Evolutionary conservation across 768 basidiomycete species (phyloP), one percentile per base, ranked within the genome.

Genomic region (Pleurotus citrinopileatus): DNA sequence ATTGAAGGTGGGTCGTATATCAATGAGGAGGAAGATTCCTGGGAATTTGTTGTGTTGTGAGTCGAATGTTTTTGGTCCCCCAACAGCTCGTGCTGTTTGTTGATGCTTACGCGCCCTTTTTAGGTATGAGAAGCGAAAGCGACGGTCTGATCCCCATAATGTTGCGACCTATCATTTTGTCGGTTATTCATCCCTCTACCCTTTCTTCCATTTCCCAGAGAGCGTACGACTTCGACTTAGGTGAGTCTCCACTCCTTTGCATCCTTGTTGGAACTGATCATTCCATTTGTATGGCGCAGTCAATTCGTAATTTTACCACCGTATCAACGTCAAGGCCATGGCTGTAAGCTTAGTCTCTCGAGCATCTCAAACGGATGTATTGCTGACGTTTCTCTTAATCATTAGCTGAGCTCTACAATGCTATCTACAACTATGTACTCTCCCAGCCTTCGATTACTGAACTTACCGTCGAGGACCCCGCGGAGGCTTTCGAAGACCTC

Each of bases 1-100:
- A 94, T 99, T 61, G 97, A 99, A 65, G 97, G 82, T 9, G 97
- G 95, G 2, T 93, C 91, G 10, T 98, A 94, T 68, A 91, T 99
- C 59, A 83, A 87, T 62, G 96, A 98, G 59, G 91, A 91, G 4
- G 96, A 98, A 65, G 89, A 94, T 19, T 76, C 79, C 1, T 98
- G 96, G 96, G 93, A 98, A 66, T 98, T 98, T 67, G 81, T 85
- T 37, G 75, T 93, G 1, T 70, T 97, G 89, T 97, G 62, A 54
- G 92, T 79, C 15, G 32, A 34, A 34, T 26, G 12, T 36, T n/a
- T 40, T 32, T 32, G 29, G 17, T 7, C 38, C 19, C 38, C 38
- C 7, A 15, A 40, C 12, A 7, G 17, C 12, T 15, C 25, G 42
- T 20, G 2, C 6, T 36, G 40, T 13, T 48, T 42, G 8, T 19